Conservation (phyloP, 495 filamentous ascomycete genomes). For the Pyrenopolyporus hunteri region DNA sequence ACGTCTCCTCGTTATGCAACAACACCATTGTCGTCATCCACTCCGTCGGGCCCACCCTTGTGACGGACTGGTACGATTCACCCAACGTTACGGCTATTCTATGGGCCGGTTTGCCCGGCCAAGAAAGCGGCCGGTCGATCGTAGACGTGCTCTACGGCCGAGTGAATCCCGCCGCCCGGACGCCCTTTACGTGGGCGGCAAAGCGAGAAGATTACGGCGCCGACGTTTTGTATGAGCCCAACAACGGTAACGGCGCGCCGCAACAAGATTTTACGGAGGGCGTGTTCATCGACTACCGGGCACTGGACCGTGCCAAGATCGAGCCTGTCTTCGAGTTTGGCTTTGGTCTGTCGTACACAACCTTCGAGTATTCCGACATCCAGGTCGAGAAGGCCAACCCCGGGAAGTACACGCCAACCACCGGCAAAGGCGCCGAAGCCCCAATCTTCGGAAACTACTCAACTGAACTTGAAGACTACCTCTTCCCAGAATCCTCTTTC, state of each 20-base stretch:
- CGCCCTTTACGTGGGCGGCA: conserved; percentile 87
- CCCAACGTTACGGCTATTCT: conserved; percentile 94
- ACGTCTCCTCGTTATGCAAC: conserved; percentile 76
- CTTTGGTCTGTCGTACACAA: conserved; percentile 88
- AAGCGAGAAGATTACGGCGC: conserved; percentile 75
- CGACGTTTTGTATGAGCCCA: conserved; percentile 75
- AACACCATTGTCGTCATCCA: conserved; percentile 96
- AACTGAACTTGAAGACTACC: conserved; percentile 68
- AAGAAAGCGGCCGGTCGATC: conserved; percentile 91
- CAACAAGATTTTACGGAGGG: conserved; percentile 87
- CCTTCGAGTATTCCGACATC: conserved; percentile 79
- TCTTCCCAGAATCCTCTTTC: conserved; percentile 72
- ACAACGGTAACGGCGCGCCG: conserved; percentile 71
- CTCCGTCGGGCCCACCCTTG: conserved; percentile 77
- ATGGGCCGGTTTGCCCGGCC: conserved; percentile 91
- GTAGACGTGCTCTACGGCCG: conserved; percentile 89
- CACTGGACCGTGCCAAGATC: conserved; percentile 77
- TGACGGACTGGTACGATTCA: conserved; percentile 77
- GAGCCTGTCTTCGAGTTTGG: conserved; percentile 91
- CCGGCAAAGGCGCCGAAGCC: conserved; percentile 69
- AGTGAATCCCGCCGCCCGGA: conserved; percentile 83
- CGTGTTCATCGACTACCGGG: conserved; percentile 91
- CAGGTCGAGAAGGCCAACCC: conserved; percentile 59
- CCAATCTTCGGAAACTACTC: conserved; percentile 71
- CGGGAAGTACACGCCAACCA: conserved; percentile 67